phyloP scores from a whole-genome alignment of 305 asterid genomes.

The Withania somnifera region DNA sequence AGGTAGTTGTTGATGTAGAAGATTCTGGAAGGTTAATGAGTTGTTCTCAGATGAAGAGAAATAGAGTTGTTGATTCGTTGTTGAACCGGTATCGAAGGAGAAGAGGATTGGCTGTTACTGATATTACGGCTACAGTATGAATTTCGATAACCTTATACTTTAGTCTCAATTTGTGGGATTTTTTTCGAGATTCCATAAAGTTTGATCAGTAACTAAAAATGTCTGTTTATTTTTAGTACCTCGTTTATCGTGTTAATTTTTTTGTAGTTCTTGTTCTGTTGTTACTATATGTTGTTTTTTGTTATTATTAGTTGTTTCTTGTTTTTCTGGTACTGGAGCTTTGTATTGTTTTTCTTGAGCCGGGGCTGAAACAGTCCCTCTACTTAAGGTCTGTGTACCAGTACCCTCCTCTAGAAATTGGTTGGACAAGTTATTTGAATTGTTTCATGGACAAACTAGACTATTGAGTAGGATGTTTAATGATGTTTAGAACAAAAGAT shows the following conservation, averaged over 20 bases:
- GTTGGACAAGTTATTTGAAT: no score
- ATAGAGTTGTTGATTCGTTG: conserved; percentile 28
- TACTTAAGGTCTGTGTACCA: no score
- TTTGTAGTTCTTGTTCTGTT: no score
- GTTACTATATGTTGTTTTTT: no score
- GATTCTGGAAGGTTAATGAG: conserved; percentile 33
- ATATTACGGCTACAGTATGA: conserved; percentile 65
- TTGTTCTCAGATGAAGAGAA: conserved; percentile 31
- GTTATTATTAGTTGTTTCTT: no score
- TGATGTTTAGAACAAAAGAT: not conserved
- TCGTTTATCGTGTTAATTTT: no score
- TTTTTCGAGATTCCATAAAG: not conserved
- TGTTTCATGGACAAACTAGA: no score
- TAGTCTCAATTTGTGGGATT: not conserved
- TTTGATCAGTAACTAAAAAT: not conserved
- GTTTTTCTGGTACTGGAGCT: no score
- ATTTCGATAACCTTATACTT: not conserved
- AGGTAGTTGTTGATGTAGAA: conserved; percentile 41
- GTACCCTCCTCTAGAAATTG: no score
- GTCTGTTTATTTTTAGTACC: no score
- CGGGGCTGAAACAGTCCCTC: no score
- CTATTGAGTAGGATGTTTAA: not conserved
- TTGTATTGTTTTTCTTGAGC: no score
- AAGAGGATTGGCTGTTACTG: conserved; percentile 66
- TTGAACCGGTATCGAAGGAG: conserved; percentile 50